Evolutionary conservation across 2,329 filamentous ascomycete species (phyloP).

Genomic region (Chaetomium olivaceum): DNA sequence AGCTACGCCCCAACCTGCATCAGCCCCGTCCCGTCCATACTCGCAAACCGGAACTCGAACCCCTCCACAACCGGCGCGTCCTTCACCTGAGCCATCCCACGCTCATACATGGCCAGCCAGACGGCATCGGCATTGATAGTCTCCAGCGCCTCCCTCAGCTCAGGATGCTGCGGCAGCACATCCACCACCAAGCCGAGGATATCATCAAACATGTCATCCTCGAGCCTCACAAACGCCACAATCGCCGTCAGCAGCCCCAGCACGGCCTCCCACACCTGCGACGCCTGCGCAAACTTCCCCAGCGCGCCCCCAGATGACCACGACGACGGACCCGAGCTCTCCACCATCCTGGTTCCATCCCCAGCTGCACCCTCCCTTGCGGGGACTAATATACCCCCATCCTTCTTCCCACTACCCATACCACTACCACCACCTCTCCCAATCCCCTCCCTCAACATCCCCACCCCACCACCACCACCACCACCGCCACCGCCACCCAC

Average conservation of each 20-base stretch:
- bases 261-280: constrained; percentile 65
- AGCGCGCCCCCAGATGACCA: constrained; percentile 39
- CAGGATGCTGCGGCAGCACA: constrained; percentile 45
- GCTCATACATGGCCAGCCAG: constrained; percentile 64
- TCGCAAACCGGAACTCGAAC: constrained; percentile 43
- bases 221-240: constrained; percentile 63
- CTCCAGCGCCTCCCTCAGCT: constrained; percentile 61
- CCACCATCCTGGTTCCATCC: constrained; percentile 1
- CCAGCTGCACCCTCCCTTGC: neutral
- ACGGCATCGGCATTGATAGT: constrained; percentile 71
- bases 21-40: constrained; percentile 17
- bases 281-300: constrained; percentile 61
- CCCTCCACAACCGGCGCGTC: constrained; percentile 47
- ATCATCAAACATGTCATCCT: constrained; percentile 71
- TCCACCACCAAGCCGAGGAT: constrained; percentile 63
- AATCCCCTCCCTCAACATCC: neutral
- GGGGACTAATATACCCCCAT: constrained; percentile 29
- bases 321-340: constrained; percentile 1
- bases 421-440: constrained; percentile 5
- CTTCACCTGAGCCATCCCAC: constrained; percentile 43
- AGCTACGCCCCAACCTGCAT: constrained; percentile 15
- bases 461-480: neutral
- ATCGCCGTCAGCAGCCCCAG: constrained; percentile 60
- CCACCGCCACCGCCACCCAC: neutral
- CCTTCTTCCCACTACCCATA: neutral